A percentile compares a stretch with the other conserved stretches of the same genome.
Evolutionary conservation across 1,284 basidiomycete genomes (phyloP).

Genomic region (Agaricales sp.): DNA sequence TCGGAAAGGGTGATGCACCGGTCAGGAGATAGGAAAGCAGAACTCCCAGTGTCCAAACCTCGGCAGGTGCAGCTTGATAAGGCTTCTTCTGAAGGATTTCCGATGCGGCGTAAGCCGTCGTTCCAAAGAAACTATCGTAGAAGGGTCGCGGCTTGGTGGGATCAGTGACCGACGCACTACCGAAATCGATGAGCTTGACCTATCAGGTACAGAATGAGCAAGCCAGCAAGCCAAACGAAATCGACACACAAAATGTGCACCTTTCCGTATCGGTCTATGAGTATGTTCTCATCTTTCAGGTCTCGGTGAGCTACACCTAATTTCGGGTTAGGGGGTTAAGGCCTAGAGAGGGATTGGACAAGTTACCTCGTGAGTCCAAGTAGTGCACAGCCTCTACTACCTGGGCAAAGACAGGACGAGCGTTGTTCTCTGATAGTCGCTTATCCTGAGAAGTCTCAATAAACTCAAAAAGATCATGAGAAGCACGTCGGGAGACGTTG

Average conservation of each 20-base stretch:
- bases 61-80: conserved; percentile 71
- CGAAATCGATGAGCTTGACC: conserved; percentile 93
- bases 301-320: conserved; percentile 84
- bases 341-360: too few species aligned
- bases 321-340: too few species aligned
- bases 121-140: conserved; percentile 73
- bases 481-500: conserved; percentile 61
- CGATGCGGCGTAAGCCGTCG: conserved; percentile 69
- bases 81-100: conserved; percentile 73
- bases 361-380: conserved; percentile 58
- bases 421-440: conserved; percentile 68
- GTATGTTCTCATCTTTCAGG: conserved; percentile 91
- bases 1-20: conserved; percentile 78
- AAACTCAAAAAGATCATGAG: conserved; percentile 89
- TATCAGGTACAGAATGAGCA: conserved; percentile 22
- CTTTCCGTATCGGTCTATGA: conserved; percentile 68
- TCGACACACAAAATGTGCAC: conserved; percentile 25
- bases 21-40: conserved; percentile 81
- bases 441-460: conserved; percentile 80
- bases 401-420: conserved; percentile 78
- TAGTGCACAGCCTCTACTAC: conserved; percentile 80
- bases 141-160: conserved; percentile 53
- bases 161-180: conserved; percentile 75
- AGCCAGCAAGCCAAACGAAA: conserved; percentile 6
- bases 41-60: conserved; percentile 90